These are phyloP conservation scores for Thymus mandschuricus DNA, from an alignment of 257 asterid species.

Conservation along the genomic window DNA sequence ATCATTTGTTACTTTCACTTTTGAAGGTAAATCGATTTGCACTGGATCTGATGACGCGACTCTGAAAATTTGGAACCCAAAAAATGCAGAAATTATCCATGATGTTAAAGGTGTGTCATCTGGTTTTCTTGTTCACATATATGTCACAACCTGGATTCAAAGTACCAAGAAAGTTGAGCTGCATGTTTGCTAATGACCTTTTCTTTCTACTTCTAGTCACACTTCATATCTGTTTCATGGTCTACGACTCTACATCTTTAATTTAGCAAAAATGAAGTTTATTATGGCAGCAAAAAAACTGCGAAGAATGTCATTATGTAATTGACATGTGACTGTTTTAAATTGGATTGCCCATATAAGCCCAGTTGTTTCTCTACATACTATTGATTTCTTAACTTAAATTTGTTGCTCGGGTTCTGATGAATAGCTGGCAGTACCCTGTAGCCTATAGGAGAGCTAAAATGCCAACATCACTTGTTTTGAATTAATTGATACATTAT, in stretches of 20 bases:
- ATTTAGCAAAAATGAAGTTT: not conserved
- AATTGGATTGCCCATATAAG: not conserved
- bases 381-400: too few relatives aligned
- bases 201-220: too few relatives aligned
- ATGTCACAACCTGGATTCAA: not conserved
- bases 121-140: slow-evolving; percentile 9
- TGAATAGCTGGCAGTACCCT: too few relatives aligned
- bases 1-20: slow-evolving; percentile 15
- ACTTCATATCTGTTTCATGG: too few relatives aligned
- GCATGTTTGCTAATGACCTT: not conserved
- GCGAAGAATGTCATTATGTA: not conserved
- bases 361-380: not conserved
- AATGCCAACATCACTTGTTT: too few relatives aligned
- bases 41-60: slow-evolving; percentile 94
- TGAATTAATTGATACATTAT: too few relatives aligned
- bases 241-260: too few relatives aligned
- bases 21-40: slow-evolving; percentile 73
- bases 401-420: too few relatives aligned
- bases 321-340: not conserved
- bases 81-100: slow-evolving; percentile 62
- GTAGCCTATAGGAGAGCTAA: too few relatives aligned
- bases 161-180: not conserved
- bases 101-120: slow-evolving; percentile 64
- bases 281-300: not conserved
- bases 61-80: slow-evolving; percentile 88